Percentiles rank a stretch among this genome's conserved stretches.
These are phyloP conservation scores for Xylaria telfairii DNA, from an alignment of 495 filamentous ascomycete genomes.

Conservation along the genomic window DNA sequence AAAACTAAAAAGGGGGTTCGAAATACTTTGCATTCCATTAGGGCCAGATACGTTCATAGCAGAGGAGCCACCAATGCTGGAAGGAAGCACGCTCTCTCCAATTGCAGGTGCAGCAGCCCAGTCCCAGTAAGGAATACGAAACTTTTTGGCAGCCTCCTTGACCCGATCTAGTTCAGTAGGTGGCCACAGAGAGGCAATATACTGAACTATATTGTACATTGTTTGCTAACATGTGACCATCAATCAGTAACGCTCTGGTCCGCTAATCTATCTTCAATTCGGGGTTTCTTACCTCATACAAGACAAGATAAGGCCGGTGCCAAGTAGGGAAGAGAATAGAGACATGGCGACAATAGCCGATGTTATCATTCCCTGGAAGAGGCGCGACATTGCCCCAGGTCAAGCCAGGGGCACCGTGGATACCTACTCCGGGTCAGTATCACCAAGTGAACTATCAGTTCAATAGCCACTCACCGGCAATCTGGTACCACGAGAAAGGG, in stretches of 20 bases:
- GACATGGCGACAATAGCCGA: constrained; percentile 70
- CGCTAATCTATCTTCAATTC: neutral
- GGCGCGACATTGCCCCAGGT: constrained; percentile 63
- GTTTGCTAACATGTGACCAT: constrained; percentile 54
- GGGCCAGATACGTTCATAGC: constrained; percentile 58
- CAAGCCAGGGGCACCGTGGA: constrained; percentile 67
- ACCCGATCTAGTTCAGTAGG: constrained; percentile 52
- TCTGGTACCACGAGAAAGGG: constrained; percentile 65
- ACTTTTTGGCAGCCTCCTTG: constrained; percentile 56
- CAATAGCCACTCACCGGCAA: constrained; percentile 53
- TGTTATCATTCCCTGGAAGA: constrained; percentile 49
- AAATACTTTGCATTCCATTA: constrained; percentile 58
- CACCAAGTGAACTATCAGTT: constrained; percentile 9
- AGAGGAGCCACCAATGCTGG: constrained; percentile 50
- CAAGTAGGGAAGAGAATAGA: constrained; percentile 72
- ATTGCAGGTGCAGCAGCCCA: constrained; percentile 63
- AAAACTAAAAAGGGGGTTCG: constrained; percentile 69
- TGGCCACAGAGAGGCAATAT: constrained; percentile 61
- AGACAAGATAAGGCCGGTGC: constrained; percentile 73
- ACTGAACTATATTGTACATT: constrained; percentile 56
- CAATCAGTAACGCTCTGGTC: constrained; percentile 4
- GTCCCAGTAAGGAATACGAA: constrained; percentile 73
- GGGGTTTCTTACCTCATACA: constrained; percentile 63
- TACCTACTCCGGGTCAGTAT: constrained; percentile 51
- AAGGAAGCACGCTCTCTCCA: constrained; percentile 55